Base-by-base conservation (phyloP, 2,329 filamentous ascomycete genomes). In the Aspergillus ruber region DNA sequence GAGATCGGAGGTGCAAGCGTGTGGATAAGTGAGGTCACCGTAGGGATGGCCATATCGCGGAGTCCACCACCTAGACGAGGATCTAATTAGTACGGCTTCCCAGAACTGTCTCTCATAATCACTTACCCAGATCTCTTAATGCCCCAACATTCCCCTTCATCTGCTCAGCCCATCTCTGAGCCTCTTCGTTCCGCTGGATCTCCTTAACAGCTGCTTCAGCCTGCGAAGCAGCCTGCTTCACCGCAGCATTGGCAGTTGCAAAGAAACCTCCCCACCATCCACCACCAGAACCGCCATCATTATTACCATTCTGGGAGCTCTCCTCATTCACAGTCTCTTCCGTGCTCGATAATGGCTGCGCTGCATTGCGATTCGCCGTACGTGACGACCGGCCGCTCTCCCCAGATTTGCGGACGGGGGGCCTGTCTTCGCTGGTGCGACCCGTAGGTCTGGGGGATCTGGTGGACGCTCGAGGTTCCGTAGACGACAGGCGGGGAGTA, bases 1-100 rank as follows among this genome's bases (percentile, higher is more conserved):
- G 90, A 90, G 63, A 98, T 98, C 9, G 93, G 93, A 41, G 93
- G 93, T 0, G 93, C 93, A 55, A 98, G 84, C 21, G 90, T 96
- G 68, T 97, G 88, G 52, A 98, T 82, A 61, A 98, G 86, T 63
- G 90, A 89, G 65, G 90, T 91, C 65, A 98, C 95, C 41, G 93
- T 96, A 25, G 93, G 93, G 27, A 98, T 77, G 48, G 93, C 93
- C 59, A 89, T 86, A 59, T 85, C 85, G 59, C 85, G 84, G 53
- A 95, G 77, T 64, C 95, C 90, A 63, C 90, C 90, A 56, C 90
- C 90, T 95, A 64, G 45, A 49, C 18, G 10, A 17, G 27, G 25
- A 29, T 29, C 21, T n/a, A 43, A 42, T 43, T 12, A 43, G 10
- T 4, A 44, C 18, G 6, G 10, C 15, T 13, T 18, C 36, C 15